These are phyloP conservation scores for Smithsoniella earleae DNA, from an alignment of 163 green algal species.

Conservation along the genomic window DNA sequence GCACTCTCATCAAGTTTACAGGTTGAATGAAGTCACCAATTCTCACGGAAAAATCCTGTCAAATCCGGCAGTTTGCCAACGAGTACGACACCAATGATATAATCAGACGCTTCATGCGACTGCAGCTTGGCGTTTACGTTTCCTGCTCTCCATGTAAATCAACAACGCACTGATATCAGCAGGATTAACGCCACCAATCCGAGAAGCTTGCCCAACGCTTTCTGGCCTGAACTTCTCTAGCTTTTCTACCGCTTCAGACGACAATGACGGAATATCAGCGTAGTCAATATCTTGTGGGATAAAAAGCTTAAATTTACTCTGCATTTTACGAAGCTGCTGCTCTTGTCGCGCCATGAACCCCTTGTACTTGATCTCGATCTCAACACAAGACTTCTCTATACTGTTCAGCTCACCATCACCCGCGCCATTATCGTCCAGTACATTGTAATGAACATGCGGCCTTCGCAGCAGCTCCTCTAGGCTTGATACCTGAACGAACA, in stretches of 20 bases:
- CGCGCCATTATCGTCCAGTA: conserved; percentile 40
- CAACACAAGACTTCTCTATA: conserved; percentile 68
- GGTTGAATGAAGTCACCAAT: too few relatives aligned
- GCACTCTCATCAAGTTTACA: too few relatives aligned
- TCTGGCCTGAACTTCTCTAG: conserved; percentile 65
- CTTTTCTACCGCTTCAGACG: conserved; percentile 85
- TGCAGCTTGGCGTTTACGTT: conserved; percentile 29
- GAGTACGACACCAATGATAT: too few relatives aligned
- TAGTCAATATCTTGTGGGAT: conserved; percentile 83
- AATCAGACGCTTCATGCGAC: too few relatives aligned
- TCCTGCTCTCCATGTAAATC: conserved; percentile 72
- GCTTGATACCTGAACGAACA: conserved; percentile 43
- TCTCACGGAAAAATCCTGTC: too few relatives aligned
- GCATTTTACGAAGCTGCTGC: conserved; percentile 59
- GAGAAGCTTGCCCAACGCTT: conserved; percentile 76
- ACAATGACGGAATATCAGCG: conserved; percentile 61
- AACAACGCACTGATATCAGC: conserved; percentile 83
- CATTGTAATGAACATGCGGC: conserved; percentile 74
- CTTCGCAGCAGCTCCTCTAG: conserved; percentile 79
- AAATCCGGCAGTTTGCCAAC: too few relatives aligned
- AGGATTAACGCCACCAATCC: conserved; percentile 85
- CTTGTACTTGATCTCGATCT: conserved; percentile 94
- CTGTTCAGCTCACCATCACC: conserved; percentile 22
- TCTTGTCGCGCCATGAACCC: conserved; percentile 77
- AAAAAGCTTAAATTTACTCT: conserved; percentile 45